These are phyloP conservation scores for Oryza nivara DNA, from an alignment of 176 grass and related monocot species.

Conservation along the genomic window DNA sequence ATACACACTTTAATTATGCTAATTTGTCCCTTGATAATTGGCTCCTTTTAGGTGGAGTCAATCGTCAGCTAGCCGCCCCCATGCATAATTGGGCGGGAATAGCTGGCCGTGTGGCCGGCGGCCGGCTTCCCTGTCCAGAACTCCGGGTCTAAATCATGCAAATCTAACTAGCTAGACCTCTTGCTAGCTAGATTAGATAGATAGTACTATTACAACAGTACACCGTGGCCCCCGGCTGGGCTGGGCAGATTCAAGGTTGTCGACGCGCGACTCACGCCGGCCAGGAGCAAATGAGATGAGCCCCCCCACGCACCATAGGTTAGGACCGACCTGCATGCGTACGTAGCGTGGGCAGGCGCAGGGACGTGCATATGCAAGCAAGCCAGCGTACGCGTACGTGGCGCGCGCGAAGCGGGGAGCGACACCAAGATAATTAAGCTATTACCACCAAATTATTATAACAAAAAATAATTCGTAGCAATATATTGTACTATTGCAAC, in stretches of 20 bases:
- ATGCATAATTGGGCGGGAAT: conserved; percentile 38
- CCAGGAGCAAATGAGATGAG: neutral
- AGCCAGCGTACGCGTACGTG: neutral
- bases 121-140: neutral
- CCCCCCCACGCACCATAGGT: too few relatives aligned
- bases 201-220: neutral
- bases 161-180: conserved; percentile 23
- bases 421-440: neutral
- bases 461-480: too few relatives aligned
- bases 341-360: too few relatives aligned
- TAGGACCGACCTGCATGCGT: too few relatives aligned
- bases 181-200: neutral
- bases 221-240: neutral
- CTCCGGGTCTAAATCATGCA: conserved; percentile 33
- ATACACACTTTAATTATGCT: conserved; percentile 1
- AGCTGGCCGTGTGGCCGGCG: conserved; percentile 32
- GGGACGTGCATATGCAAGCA: neutral
- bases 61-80: conserved; percentile 10
- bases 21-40: conserved; percentile 36
- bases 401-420: neutral
- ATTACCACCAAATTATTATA: too few relatives aligned
- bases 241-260: conserved; percentile 12
- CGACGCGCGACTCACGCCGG: neutral
- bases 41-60: conserved; percentile 44
- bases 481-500: too few relatives aligned